Evolutionary conservation across 257 asterid species (phyloP).

Genomic region (Penstemon eatonii): DNA sequence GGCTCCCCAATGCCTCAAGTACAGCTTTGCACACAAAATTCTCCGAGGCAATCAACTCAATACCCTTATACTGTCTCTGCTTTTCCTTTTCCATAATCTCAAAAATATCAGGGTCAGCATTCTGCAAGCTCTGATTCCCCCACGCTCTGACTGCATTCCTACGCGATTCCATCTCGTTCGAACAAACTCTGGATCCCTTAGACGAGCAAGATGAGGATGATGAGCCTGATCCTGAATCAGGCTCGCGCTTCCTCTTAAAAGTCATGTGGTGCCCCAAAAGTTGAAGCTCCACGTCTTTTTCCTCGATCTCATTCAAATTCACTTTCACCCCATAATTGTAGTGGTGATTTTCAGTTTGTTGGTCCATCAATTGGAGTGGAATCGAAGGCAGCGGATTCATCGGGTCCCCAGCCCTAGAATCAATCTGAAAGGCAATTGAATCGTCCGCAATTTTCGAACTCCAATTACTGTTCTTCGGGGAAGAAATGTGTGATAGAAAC

Average conservation of each 20-base stretch:
- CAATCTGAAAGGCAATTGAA: constrained; percentile 63
- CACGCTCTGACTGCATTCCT: constrained; percentile 60
- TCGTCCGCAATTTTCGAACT: constrained; percentile 43
- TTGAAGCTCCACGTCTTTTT: constrained; percentile 51
- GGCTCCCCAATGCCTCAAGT: constrained; percentile 94
- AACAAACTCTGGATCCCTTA: constrained; percentile 36
- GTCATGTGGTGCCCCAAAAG: constrained; percentile 72
- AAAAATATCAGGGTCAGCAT: constrained; percentile 81
- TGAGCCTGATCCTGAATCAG: constrained; percentile 42
- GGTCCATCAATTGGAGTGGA: constrained; percentile 78
- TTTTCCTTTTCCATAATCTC: constrained; percentile 94
- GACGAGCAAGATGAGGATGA: constrained; percentile 31
- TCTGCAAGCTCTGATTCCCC: constrained; percentile 76
- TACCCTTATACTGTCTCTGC: constrained; percentile 77
- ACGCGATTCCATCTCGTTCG: constrained; percentile 51
- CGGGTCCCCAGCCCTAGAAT: constrained; percentile 47
- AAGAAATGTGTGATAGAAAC: constrained; percentile 55
- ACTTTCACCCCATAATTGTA: constrained; percentile 14
- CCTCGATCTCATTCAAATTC: constrained; percentile 30
- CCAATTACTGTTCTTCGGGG: constrained; percentile 31
- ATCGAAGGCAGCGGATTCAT: constrained; percentile 44
- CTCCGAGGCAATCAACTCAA: constrained; percentile 94
- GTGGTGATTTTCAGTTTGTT: constrained; percentile 35
- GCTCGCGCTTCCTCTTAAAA: constrained; percentile 59
- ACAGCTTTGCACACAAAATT: constrained; percentile 94